These are phyloP conservation scores for Pleodorina starrii DNA, from an alignment of 139 green algal genomes.

Conservation along the genomic window DNA sequence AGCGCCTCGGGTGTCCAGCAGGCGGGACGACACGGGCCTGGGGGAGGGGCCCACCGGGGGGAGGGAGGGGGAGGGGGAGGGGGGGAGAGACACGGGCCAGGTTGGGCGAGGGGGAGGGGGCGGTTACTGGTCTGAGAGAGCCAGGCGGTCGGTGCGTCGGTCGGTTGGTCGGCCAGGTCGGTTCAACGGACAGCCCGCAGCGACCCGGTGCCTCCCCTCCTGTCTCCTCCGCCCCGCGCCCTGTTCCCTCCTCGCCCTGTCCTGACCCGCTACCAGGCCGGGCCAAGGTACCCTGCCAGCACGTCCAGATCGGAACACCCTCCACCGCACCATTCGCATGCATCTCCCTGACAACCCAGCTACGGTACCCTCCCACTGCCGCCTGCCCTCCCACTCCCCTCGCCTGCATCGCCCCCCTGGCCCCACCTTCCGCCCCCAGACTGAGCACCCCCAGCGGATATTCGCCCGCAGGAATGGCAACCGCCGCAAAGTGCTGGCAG, in stretches of 20 bases:
- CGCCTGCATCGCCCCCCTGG: background rate
- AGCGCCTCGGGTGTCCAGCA: slow-evolving; percentile 15
- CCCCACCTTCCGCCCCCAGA: slow-evolving; percentile 18
- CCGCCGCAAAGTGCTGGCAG: slow-evolving; percentile 29
- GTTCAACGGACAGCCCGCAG: background rate
- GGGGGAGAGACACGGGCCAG: background rate
- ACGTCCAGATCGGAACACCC: background rate
- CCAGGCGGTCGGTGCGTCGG: too few relatives aligned
- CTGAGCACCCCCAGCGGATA: slow-evolving; percentile 21
- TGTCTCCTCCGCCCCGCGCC: too few relatives aligned
- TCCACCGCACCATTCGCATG: background rate
- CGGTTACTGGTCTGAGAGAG: too few relatives aligned
- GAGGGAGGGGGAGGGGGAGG: too few relatives aligned
- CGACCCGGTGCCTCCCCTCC: too few relatives aligned
- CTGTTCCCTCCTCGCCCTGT: too few relatives aligned
- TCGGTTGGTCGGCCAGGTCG: background rate
- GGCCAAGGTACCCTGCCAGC: background rate
- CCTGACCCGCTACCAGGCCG: too few relatives aligned
- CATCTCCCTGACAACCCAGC: too few relatives aligned
- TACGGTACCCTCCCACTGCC: too few relatives aligned
- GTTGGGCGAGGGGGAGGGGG: background rate
- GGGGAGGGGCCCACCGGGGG: background rate
- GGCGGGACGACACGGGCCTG: background rate
- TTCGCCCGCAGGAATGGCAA: background rate
- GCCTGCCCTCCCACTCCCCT: too few relatives aligned